Evolutionary conservation across 139 green algal genomes (phyloP).

Genomic region (Volvox africanus): DNA sequence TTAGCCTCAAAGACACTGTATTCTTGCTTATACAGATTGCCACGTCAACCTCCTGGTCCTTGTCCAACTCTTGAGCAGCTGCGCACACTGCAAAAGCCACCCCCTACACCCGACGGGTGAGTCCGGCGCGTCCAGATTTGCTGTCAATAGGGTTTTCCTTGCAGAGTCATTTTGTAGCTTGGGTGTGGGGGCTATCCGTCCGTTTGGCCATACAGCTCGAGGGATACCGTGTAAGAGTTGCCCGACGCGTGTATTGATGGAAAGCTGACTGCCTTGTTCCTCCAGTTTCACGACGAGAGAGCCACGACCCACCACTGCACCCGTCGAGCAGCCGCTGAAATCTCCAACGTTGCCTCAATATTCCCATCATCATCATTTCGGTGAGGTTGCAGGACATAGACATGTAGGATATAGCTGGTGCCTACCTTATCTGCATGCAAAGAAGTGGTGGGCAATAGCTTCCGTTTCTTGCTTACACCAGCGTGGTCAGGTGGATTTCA

Average conservation of each 20-base stretch:
- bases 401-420: background rate
- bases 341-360: constrained; percentile 37
- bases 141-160: no score
- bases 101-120: constrained; percentile 1
- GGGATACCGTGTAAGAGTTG: no score
- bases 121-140: background rate
- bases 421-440: no score
- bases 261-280: no score
- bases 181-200: no score
- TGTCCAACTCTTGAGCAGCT: constrained; percentile 31
- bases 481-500: no score
- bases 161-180: no score
- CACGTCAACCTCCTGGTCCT: background rate
- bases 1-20: no score
- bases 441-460: no score
- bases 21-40: background rate
- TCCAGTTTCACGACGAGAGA: constrained; percentile 19
- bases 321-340: constrained; percentile 37
- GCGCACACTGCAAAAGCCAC: constrained; percentile 7
- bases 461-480: no score
- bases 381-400: background rate
- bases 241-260: no score
- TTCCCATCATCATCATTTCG: constrained; percentile 57
- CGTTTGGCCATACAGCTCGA: no score
- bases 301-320: background rate